phyloP scores from a whole-genome alignment of 2,329 filamentous ascomycete species.

The Mycosphaerella sp. region DNA sequence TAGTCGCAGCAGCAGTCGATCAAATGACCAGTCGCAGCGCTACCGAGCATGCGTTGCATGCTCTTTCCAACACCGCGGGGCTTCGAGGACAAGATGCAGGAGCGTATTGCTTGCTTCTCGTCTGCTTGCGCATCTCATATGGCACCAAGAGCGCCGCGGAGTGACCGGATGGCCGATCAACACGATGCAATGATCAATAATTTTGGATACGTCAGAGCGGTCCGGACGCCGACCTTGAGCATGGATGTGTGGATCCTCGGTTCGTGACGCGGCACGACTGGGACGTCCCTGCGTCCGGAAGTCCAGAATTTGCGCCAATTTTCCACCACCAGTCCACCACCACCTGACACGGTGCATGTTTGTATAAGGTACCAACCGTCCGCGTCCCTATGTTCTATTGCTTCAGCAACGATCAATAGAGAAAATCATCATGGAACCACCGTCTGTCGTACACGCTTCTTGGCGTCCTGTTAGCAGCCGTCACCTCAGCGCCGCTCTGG shows the following conservation, averaged over 20 bases:
- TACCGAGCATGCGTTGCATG: background rate
- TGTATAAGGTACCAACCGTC: too few species aligned
- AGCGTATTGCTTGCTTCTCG: background rate
- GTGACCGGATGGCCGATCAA: slow-evolving; percentile 2
- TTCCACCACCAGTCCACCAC: too few species aligned
- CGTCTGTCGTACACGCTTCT: too few species aligned
- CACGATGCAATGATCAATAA: background rate
- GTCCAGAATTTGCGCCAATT: background rate
- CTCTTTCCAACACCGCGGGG: background rate
- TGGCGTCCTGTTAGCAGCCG: too few species aligned
- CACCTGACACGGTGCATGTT: too few species aligned
- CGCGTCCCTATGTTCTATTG: too few species aligned
- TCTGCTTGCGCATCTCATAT: background rate
- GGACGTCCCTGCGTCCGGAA: background rate
- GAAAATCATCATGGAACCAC: too few species aligned
- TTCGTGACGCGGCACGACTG: background rate
- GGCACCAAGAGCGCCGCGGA: background rate
- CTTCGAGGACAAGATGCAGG: background rate
- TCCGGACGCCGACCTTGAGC: background rate
- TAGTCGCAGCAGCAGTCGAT: background rate
- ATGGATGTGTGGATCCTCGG: too few species aligned
- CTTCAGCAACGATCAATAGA: too few species aligned
- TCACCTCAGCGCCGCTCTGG: too few species aligned
- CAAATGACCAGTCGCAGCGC: slow-evolving; percentile 1
- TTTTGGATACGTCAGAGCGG: background rate